Evolutionary conservation across 2,329 filamentous ascomycete genomes (phyloP), one percentile per base, ranked within the genome.

Genomic region (Alternaria ventricosa): DNA sequence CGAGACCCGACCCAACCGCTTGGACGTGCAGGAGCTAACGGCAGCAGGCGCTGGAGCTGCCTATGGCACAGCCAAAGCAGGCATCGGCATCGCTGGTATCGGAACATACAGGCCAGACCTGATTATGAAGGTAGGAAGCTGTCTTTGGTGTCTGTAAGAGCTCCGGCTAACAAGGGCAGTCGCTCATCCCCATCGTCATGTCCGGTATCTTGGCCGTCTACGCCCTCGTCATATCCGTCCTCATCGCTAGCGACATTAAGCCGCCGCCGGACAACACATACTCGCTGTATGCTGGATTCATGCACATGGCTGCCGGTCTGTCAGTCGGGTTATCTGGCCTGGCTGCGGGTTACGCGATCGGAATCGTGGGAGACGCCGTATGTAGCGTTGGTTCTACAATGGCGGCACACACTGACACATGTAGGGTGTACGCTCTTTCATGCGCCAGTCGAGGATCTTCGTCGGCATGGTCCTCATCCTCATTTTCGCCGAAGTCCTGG

Each of bases 171-270:
- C 63, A n/a, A 49, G 2, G 25, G 33, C 73, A 94, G 92, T 94
- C 91, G 61, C 84, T 95, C 57, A 94, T 95, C 72, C 92, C 92
- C 67, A 92, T 96, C 70, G 90, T 99, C 85, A 99, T 99, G 96
- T 97, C 96, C 74, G 96, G 96, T 88, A 99, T 99, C 79, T 93
- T 99, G 77, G 96, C 96, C 62, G 96, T 99, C 71, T 99, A 99
- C 84, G 93, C 94, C 55, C 92, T 99, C 73, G 96, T 99, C 76
- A 94, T 99, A 72, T 92, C 95, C 18, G 96, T 99, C 77, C 88
- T 99, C 72, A 99, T 99, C 80, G 93, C 94, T 60, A 91, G 93
- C 81, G 93, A 97, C 80, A 89, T 98, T 80, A 87, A 86, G 54
- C 92, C 94, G 27, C 91, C 90, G 61, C 86, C 87, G 15, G 83